Evolutionary conservation across 164 flowering plant species (phyloP).

Genomic region (Aristolochia californica): DNA sequence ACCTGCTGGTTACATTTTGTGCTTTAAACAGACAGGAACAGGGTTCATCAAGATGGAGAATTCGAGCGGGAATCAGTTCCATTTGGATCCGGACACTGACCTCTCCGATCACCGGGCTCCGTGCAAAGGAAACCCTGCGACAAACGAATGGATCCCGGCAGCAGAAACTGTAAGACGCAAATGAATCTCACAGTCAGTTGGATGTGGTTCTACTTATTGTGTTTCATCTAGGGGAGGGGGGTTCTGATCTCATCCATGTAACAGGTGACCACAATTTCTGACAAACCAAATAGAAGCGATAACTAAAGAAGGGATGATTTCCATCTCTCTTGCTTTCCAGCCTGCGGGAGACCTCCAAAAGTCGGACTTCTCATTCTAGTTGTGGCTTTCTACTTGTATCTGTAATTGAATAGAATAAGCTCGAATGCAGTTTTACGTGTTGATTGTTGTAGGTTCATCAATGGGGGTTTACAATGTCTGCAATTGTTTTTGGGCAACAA

Average conservation of each 20-base stretch:
- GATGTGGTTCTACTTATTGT: background rate
- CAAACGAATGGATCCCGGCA: slow-evolving; percentile 87
- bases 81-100: slow-evolving; percentile 25
- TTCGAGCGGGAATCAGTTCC: slow-evolving; percentile 20
- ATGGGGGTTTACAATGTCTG: too few relatives aligned
- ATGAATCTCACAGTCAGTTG: background rate
- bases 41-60: slow-evolving; percentile 68
- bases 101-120: slow-evolving; percentile 27
- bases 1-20: background rate
- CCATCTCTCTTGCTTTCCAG: background rate
- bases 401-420: background rate
- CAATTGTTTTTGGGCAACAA: too few relatives aligned
- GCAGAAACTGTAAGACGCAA: slow-evolving; percentile 27
- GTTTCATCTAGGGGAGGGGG: background rate
- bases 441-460: too few relatives aligned
- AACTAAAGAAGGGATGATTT: slow-evolving; percentile 16
- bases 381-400: background rate
- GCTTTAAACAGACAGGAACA: slow-evolving; percentile 55
- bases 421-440: too few relatives aligned
- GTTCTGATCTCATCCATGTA: background rate
- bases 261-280: slow-evolving; percentile 29
- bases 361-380: background rate
- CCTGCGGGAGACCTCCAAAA: background rate
- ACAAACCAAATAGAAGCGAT: slow-evolving; percentile 62
- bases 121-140: slow-evolving; percentile 73